Percentiles rank a stretch among this genome's conserved stretches.
Conservation (phyloP, 2,329 filamentous ascomycete species). For the Arachnopeziza araneosa region DNA sequence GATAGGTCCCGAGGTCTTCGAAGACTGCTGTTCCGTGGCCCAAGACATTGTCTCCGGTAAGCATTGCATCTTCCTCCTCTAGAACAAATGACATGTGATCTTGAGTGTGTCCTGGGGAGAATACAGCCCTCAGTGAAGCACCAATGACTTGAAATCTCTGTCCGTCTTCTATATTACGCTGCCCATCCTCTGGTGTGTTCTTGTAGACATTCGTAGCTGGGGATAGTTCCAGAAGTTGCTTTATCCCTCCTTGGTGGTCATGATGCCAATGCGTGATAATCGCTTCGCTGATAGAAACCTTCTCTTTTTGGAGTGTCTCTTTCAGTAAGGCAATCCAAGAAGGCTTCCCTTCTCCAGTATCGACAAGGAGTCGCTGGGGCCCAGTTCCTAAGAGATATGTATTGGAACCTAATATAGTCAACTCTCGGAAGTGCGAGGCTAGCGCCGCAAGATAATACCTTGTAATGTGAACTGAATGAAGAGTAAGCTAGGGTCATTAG, state of each 20-base stretch:
- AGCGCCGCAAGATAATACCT: constrained; percentile 36
- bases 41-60: constrained; percentile 84
- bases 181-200: constrained; percentile 48
- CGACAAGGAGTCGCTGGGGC: constrained; percentile 68
- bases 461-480: constrained; percentile 50
- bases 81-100: constrained; percentile 80
- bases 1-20: constrained; percentile 66
- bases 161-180: constrained; percentile 50
- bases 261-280: constrained; percentile 90
- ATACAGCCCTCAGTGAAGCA: constrained; percentile 60
- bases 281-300: constrained; percentile 60
- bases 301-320: constrained; percentile 59
- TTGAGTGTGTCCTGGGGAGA: constrained; percentile 68
- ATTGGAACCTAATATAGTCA: constrained; percentile 66
- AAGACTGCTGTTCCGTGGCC: constrained; percentile 85
- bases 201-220: constrained; percentile 63
- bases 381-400: constrained; percentile 88
- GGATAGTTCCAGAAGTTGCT: constrained; percentile 59
- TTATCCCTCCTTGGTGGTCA: constrained; percentile 76
- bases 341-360: constrained; percentile 74
- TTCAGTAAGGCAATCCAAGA: constrained; percentile 66
- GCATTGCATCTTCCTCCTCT: constrained; percentile 76
- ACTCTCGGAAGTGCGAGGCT: constrained; percentile 32
- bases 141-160: constrained; percentile 51
- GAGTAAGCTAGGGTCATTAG: constrained; percentile 2